Evolutionary conservation across 2,329 filamentous ascomycete genomes (phyloP), one percentile per base, ranked within the genome.

Genomic region (Cercospora zeina): DNA sequence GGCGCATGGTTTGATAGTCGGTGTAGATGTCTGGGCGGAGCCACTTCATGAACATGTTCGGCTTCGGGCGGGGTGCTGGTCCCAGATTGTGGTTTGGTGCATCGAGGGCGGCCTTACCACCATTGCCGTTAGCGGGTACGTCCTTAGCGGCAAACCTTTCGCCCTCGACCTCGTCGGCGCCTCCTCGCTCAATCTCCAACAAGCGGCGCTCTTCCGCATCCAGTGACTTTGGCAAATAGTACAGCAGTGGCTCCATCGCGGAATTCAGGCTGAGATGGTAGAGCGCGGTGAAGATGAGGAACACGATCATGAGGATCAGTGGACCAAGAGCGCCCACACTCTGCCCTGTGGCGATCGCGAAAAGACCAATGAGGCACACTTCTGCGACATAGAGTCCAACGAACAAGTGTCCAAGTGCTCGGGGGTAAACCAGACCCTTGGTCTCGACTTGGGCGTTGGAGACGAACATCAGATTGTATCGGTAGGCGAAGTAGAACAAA

Each of bases 381-480:
- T 95, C 87, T 1, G 88, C 85, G 36, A 97, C 82, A 74, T 97
- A 97, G 54, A 96, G 80, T 21, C 93, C 93, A 0, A 88, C 87
- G 30, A 93, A 86, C 53, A 96, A 85, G 62, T 97, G 93, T 74
- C 96, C 88, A 56, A 97, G 80, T 1, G 90, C 93, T n/a, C 88
- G 88, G 0, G 91, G 89, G 73, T 96, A 97, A 69, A 91, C 87
- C 13, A 93, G 84, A 14, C 93, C 93, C 72, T 96, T 91, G 37
- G 90, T 96, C 73, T 97, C 92, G 71, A 96, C 87, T 62, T 85
- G 79, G 8, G 89, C 86, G 73, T 96, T 90, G 55, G 87, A 89
- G 36, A 96, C 91, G 75, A 91, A 97, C 54, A 97, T 83, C 59
- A 97, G 78, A 73, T 96, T 96, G 82, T 97, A 96, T 16, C 90